Evolutionary conservation across 805 yeast species (phyloP).

Genomic region (Hanseniaspora nectarophila): DNA sequence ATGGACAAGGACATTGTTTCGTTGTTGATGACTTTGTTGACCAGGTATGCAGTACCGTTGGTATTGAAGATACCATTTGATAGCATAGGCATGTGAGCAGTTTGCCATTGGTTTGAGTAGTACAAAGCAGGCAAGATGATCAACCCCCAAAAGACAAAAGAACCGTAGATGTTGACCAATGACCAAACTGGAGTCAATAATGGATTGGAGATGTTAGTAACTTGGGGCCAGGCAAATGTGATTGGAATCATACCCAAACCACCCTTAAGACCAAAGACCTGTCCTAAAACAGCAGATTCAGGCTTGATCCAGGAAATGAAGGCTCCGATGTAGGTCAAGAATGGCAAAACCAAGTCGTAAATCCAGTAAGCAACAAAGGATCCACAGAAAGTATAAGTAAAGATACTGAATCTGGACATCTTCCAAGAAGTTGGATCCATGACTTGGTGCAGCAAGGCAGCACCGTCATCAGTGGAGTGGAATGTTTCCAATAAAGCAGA

Average conservation of each 20-base stretch:
- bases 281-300: constrained; percentile 48
- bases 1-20: constrained; percentile 29
- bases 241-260: constrained; percentile 59
- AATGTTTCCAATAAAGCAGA: constrained; percentile 19
- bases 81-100: constrained; percentile 48
- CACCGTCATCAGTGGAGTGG: constrained; percentile 16
- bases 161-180: constrained; percentile 36
- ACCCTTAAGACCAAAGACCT: constrained; percentile 47
- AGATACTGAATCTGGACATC: constrained; percentile 41
- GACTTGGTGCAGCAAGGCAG: constrained; percentile 15
- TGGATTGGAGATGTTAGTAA: constrained; percentile 49
- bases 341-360: constrained; percentile 50
- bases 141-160: constrained; percentile 42
- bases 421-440: constrained; percentile 40
- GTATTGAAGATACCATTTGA: constrained; percentile 37
- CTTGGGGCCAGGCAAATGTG: constrained; percentile 59
- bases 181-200: constrained; percentile 49
- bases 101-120: constrained; percentile 45
- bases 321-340: constrained; percentile 43
- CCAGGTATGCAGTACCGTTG: constrained; percentile 33
- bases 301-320: constrained; percentile 57
- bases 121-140: constrained; percentile 38
- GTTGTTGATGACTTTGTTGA: constrained; percentile 35
- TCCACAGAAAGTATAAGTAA: constrained; percentile 31
- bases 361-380: constrained; percentile 47